Conservation (phyloP, 345 rosid genomes). For the Arabidopsis arenosa region DNA sequence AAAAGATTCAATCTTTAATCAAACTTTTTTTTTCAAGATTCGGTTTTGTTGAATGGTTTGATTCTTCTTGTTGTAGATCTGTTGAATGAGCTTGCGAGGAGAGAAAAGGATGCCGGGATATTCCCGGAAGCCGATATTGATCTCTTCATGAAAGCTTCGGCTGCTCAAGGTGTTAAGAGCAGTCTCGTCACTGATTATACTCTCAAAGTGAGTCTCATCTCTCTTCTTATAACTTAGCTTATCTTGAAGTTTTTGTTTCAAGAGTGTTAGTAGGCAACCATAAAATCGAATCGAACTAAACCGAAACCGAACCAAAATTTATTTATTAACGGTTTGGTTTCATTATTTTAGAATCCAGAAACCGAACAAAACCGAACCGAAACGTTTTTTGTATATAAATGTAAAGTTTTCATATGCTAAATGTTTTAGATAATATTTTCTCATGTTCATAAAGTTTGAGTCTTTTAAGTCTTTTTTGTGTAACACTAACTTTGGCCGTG, state of each 20-base stretch:
- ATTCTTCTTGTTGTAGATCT: conserved; percentile 50
- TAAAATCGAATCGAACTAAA: background rate
- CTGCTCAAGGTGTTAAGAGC: conserved; percentile 75
- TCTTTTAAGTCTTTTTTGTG: background rate
- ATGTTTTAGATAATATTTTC: no score
- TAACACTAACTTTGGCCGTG: background rate
- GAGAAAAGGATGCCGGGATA: conserved; percentile 80
- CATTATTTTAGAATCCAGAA: background rate
- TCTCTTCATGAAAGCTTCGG: conserved; percentile 89
- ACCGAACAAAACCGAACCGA: no score
- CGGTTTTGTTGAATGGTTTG: background rate
- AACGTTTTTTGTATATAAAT: no score
- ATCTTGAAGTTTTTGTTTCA: background rate
- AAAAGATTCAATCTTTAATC: background rate
- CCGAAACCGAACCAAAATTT: background rate
- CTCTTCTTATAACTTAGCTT: background rate
- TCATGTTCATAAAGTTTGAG: background rate
- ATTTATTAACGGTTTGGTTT: background rate
- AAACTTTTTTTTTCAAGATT: background rate
- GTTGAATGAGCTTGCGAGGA: conserved; percentile 72
- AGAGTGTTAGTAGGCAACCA: background rate
- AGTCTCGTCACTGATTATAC: conserved; percentile 86
- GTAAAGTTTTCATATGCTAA: no score
- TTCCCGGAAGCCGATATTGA: conserved; percentile 86
- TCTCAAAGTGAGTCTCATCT: conserved; percentile 61